Evolutionary conservation across 768 basidiomycete species (phyloP).

Genomic region (Lentinula detonsa): DNA sequence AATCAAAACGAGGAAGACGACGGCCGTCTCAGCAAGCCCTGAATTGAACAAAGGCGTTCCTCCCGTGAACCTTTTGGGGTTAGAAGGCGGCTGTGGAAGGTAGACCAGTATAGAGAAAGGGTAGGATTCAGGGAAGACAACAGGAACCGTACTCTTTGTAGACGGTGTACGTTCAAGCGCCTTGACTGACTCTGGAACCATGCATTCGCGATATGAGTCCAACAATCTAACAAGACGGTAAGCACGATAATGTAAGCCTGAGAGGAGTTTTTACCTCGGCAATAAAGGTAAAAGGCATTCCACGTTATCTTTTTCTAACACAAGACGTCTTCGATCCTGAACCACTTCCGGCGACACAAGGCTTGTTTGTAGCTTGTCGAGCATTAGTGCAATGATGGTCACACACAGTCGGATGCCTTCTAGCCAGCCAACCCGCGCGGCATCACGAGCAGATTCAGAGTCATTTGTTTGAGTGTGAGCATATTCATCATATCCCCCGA

Average conservation of each 20-base stretch:
- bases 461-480: constrained; percentile 58
- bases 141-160: constrained; percentile 57
- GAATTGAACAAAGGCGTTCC: constrained; percentile 58
- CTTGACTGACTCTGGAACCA: constrained; percentile 56
- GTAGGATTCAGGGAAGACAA: constrained; percentile 91
- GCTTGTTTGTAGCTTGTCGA: constrained; percentile 83
- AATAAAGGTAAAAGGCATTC: constrained; percentile 79
- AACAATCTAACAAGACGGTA: constrained; percentile 48
- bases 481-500: constrained; percentile 88
- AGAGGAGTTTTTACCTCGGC: constrained; percentile 52
- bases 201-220: constrained; percentile 84
- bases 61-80: constrained; percentile 33
- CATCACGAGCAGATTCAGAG: constrained; percentile 58
- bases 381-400: constrained; percentile 82
- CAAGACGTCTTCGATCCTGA: constrained; percentile 52
- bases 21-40: constrained; percentile 78
- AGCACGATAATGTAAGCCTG: neutral
- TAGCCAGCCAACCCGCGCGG: constrained; percentile 80
- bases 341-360: constrained; percentile 62
- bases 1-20: constrained; percentile 78
- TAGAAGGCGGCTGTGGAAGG: constrained; percentile 44
- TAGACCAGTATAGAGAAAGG: constrained; percentile 80
- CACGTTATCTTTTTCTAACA: constrained; percentile 88
- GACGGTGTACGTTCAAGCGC: constrained; percentile 66
- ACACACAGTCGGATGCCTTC: constrained; percentile 88